Conservation (phyloP, 495 filamentous ascomycete species). For the Penicillium diatomitis region DNA sequence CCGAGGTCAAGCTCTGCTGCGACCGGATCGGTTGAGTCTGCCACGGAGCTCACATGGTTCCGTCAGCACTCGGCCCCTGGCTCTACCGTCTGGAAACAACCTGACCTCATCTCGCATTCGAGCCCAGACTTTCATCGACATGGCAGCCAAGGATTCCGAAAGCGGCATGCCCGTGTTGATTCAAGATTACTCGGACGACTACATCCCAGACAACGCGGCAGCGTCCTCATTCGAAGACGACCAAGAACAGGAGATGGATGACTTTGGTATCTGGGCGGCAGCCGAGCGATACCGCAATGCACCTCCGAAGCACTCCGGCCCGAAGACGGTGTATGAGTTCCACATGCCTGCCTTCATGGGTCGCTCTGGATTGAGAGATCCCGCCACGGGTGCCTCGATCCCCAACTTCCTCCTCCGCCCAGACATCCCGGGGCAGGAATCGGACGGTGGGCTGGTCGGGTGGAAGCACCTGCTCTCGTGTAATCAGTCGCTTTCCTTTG, state of each 20-base stretch:
- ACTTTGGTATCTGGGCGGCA: slow-evolving; percentile 27
- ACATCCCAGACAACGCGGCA: slow-evolving; percentile 30
- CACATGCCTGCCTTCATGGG: slow-evolving; percentile 40
- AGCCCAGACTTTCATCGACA: slow-evolving; percentile 42
- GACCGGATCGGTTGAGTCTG: slow-evolving; percentile 40
- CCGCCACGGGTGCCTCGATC: slow-evolving; percentile 23
- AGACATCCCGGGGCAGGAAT: slow-evolving; percentile 34
- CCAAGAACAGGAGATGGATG: slow-evolving; percentile 29
- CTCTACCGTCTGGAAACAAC: slow-evolving; percentile 37
- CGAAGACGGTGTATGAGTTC: slow-evolving; percentile 33
- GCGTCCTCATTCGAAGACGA: slow-evolving; percentile 25
- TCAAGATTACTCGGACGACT: slow-evolving; percentile 36
- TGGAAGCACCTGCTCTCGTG: slow-evolving; percentile 40
- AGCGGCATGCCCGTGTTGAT: slow-evolving; percentile 33
- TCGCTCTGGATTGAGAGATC: slow-evolving; percentile 23
- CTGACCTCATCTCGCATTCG: slow-evolving; percentile 39
- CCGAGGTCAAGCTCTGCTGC: slow-evolving; percentile 37
- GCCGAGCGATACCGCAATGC: slow-evolving; percentile 19
- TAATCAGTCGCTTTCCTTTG: slow-evolving; percentile 33
- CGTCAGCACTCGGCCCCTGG: slow-evolving; percentile 32
- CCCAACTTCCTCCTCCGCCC: slow-evolving; percentile 37
- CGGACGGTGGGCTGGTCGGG: slow-evolving; percentile 35
- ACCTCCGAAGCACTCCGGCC: slow-evolving; percentile 19
- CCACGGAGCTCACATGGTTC: slow-evolving; percentile 41
- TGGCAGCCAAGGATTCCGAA: slow-evolving; percentile 37